Evolutionary conservation across 2,329 filamentous ascomycete species (phyloP).

Genomic region (Cladosporium sphaerospermum): DNA sequence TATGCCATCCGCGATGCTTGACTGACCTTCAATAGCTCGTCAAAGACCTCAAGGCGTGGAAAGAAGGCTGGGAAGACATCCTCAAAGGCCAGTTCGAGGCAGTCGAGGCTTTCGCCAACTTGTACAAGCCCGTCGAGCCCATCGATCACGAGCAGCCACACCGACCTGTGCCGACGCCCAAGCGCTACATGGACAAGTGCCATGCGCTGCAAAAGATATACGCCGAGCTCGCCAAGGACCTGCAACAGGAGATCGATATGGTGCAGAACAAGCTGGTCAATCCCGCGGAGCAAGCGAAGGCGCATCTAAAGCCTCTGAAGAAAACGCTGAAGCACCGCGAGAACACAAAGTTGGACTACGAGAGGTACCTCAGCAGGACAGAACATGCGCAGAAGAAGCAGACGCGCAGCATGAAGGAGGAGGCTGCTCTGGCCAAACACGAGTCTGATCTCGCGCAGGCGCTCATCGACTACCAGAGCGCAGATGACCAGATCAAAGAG

Average conservation of each 20-base stretch:
- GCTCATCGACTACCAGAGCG: slow-evolving; percentile 63
- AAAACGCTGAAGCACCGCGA: slow-evolving; percentile 83
- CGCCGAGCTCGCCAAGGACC: slow-evolving; percentile 62
- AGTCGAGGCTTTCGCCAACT: slow-evolving; percentile 59
- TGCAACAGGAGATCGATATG: slow-evolving; percentile 62
- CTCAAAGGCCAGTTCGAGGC: slow-evolving; percentile 62
- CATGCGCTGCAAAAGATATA: slow-evolving; percentile 61
- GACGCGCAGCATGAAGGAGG: slow-evolving; percentile 66
- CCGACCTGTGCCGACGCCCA: slow-evolving; percentile 55
- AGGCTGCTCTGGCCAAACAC: slow-evolving; percentile 61
- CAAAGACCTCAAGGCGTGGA: slow-evolving; percentile 68
- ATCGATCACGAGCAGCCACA: slow-evolving; percentile 47
- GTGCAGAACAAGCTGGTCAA: slow-evolving; percentile 66
- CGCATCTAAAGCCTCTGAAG: slow-evolving; percentile 63
- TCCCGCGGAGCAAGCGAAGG: slow-evolving; percentile 63
- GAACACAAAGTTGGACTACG: slow-evolving; percentile 74
- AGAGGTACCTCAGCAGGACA: slow-evolving; percentile 66
- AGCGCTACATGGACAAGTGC: slow-evolving; percentile 57
- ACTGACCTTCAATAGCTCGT: slow-evolving; percentile 53
- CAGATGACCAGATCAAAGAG: slow-evolving; percentile 67
- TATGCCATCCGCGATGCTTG: too few relatives aligned
- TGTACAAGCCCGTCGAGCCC: slow-evolving; percentile 71
- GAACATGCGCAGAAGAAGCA: slow-evolving; percentile 65
- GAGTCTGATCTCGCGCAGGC: slow-evolving; percentile 63
- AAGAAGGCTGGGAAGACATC: slow-evolving; percentile 70